These are phyloP conservation scores for Paratinospora sagittata DNA, from an alignment of 164 flowering plant species.

Conservation along the genomic window DNA sequence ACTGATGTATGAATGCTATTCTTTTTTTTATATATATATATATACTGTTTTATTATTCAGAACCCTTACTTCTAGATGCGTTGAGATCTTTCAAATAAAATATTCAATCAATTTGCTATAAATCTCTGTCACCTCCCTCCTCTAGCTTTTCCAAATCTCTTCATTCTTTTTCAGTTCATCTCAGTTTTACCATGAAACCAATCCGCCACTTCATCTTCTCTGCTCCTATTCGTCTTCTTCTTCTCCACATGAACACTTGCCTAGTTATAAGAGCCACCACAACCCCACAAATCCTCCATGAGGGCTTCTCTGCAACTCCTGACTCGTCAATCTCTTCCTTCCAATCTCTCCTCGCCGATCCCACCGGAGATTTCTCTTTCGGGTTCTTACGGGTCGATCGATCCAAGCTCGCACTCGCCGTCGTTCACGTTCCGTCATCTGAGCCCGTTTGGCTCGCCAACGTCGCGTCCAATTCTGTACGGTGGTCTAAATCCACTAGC, in stretches of 20 bases:
- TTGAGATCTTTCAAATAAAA: not conserved
- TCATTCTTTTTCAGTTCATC: not conserved
- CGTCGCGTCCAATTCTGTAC: slow-evolving; percentile 20
- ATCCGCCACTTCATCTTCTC: too few species aligned
- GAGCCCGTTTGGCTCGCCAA: slow-evolving; percentile 58
- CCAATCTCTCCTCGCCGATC: slow-evolving; percentile 54
- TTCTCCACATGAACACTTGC: slow-evolving; percentile 5
- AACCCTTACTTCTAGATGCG: too few species aligned
- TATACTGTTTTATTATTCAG: too few species aligned
- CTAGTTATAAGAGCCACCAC: slow-evolving; percentile 9
- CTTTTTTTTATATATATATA: too few species aligned
- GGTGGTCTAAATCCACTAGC: slow-evolving; percentile 43
- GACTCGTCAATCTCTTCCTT: slow-evolving; percentile 41
- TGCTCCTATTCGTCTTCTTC: not conserved
- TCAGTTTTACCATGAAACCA: slow-evolving; percentile 12
- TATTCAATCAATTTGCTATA: not conserved
- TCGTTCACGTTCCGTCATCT: slow-evolving; percentile 56
- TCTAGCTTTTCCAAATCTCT: not conserved
- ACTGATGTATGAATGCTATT: too few species aligned
- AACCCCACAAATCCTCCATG: slow-evolving; percentile 34
- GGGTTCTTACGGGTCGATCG: slow-evolving; percentile 59
- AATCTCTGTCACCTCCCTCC: not conserved
- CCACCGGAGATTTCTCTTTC: slow-evolving; percentile 54
- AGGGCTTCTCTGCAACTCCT: slow-evolving; percentile 61
- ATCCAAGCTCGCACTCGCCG: slow-evolving; percentile 49